phyloP scores from a whole-genome alignment of 495 filamentous ascomycete species.

The Hypoxylon subgilvum region DNA sequence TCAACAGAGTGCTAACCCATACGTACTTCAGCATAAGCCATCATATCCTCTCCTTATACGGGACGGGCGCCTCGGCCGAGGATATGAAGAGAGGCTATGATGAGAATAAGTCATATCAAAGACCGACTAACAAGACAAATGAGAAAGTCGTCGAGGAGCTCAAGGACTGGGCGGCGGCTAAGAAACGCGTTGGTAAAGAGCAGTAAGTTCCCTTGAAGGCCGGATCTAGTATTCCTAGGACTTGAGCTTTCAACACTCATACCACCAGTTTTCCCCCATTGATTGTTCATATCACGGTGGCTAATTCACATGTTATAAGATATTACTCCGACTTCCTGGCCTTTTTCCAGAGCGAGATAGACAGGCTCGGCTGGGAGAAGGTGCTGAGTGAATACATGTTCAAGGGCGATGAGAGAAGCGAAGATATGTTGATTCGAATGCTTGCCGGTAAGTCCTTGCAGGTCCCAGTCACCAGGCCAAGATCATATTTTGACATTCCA shows the following conservation, averaged over 20 bases:
- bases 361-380: conserved; percentile 60
- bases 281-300: neutral
- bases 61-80: conserved; percentile 67
- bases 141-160: conserved; percentile 57
- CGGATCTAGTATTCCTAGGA: neutral
- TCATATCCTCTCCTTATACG: conserved; percentile 74
- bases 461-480: neutral
- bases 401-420: conserved; percentile 61
- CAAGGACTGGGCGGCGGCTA: conserved; percentile 57
- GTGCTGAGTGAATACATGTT: conserved; percentile 73
- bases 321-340: conserved; percentile 71
- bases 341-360: conserved; percentile 77
- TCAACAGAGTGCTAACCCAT: conserved; percentile 40
- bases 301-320: conserved; percentile 54
- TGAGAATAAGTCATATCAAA: conserved; percentile 67
- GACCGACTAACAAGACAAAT: conserved; percentile 50
- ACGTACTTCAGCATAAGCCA: conserved; percentile 66
- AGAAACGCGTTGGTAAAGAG: conserved; percentile 53
- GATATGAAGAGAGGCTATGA: conserved; percentile 65
- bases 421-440: conserved; percentile 66
- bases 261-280: neutral
- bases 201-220: conserved; percentile 33
- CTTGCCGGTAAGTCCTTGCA: conserved; percentile 55
- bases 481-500: conserved; percentile 35
- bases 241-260: neutral